A percentile compares a stretch with the other conserved stretches of the same genome.
Conservation (phyloP, 495 filamentous ascomycete species). For the Sordaria brevicollis region DNA sequence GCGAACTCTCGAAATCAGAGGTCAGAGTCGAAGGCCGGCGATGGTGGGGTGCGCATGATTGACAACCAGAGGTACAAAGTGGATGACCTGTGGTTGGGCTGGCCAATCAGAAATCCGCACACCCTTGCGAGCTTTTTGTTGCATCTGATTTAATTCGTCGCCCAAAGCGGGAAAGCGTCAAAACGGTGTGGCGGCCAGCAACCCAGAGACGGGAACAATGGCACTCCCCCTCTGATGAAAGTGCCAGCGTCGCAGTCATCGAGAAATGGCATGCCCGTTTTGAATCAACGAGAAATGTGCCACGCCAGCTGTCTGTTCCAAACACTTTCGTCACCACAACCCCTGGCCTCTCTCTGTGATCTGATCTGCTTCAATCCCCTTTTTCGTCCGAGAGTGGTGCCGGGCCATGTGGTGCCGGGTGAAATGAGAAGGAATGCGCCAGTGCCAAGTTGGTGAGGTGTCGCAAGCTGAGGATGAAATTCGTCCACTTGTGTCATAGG, state of each 20-base stretch:
- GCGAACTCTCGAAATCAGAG: conserved; percentile 29
- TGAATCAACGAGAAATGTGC: neutral
- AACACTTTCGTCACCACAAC: neutral
- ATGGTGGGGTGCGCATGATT: conserved; percentile 27
- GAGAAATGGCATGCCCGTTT: neutral
- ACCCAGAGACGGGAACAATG: too few species aligned
- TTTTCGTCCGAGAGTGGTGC: neutral
- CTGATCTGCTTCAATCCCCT: neutral
- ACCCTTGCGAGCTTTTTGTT: conserved; percentile 13
- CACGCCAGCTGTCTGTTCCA: neutral
- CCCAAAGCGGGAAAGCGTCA: conserved; percentile 23
- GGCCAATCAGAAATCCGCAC: conserved; percentile 36
- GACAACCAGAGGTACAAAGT: conserved; percentile 28
- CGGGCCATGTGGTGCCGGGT: neutral
- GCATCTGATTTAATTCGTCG: conserved; percentile 16
- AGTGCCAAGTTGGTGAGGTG: neutral
- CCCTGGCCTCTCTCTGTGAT: neutral
- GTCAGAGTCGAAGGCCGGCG: conserved; percentile 8
- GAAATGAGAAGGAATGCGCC: neutral
- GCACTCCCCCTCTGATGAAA: conserved; percentile 1
- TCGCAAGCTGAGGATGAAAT: neutral
- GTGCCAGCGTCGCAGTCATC: conserved; percentile 4
- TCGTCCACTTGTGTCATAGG: neutral
- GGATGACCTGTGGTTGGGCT: conserved; percentile 24
- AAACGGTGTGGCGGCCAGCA: conserved; percentile 17